phyloP scores from a whole-genome alignment of 371 early-diverging fungal species.

The Chytridium lagenaria region DNA sequence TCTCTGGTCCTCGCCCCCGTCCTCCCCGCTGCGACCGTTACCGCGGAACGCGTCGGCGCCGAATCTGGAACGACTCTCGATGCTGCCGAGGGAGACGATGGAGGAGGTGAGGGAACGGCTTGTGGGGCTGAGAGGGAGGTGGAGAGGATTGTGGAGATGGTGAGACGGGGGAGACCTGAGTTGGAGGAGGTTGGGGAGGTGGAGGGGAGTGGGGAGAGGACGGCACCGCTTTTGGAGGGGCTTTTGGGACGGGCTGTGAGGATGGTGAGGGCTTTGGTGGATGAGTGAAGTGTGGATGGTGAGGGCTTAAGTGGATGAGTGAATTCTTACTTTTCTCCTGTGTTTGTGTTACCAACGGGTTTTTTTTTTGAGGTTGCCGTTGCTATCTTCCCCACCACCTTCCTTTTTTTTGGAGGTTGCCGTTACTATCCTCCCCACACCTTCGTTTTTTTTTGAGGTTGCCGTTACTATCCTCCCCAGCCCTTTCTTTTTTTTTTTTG shows the following conservation, averaged over 20 bases:
- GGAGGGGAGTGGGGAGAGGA: not conserved
- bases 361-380: no score
- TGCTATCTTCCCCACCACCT: no score
- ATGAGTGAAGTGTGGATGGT: not conserved
- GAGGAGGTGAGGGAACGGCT: not conserved
- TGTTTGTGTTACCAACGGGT: not conserved
- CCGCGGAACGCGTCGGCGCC: constrained; percentile 5
- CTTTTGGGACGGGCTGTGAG: not conserved
- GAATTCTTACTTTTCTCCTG: not conserved
- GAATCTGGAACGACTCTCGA: not conserved
- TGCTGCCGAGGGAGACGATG: not conserved
- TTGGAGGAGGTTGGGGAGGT: not conserved
- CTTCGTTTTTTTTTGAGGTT: not conserved
- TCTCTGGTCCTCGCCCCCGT: not conserved
- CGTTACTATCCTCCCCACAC: no score
- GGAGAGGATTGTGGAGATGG: not conserved
- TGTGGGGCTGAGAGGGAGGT: not conserved
- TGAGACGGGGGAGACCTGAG: not conserved
- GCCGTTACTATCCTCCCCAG: no score
- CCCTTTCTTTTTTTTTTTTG: not conserved
- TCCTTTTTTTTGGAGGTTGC: not conserved
- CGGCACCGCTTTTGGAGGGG: not conserved
- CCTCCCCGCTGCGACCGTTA: not conserved
- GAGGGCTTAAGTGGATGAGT: no score
- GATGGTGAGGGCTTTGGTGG: not conserved